Percentiles rank a stretch among this genome's conserved stretches.
Conservation (phyloP, 1,284 basidiomycete species). For the Cryptococcus hybrid region DNA sequence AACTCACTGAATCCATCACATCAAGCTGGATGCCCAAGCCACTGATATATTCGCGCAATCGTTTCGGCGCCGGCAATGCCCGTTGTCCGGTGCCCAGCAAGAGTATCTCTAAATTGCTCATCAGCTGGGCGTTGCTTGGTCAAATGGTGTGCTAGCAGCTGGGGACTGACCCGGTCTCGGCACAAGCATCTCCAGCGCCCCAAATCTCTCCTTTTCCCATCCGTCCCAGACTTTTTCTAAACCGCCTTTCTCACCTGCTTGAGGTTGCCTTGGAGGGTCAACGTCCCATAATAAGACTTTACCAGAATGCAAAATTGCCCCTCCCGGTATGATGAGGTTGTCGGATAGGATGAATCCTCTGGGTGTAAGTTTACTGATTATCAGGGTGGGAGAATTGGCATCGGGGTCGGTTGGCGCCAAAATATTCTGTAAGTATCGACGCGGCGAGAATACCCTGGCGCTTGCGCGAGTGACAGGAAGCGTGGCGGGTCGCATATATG, state of each 20-base stretch:
- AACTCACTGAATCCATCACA: conserved; percentile 84
- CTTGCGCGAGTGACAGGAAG: not conserved
- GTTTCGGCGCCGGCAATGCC: conserved; percentile 67
- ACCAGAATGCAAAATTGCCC: conserved; percentile 81
- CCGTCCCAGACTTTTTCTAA: conserved; percentile 48
- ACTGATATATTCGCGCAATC: conserved; percentile 67
- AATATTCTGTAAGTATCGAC: conserved; percentile 20
- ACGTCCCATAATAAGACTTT: conserved; percentile 89
- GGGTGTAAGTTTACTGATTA: conserved; percentile 39
- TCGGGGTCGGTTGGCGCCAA: conserved; percentile 19
- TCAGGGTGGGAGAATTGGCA: conserved; percentile 15
- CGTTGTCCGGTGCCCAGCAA: conserved; percentile 81
- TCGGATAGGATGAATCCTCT: conserved; percentile 51
- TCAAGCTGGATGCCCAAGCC: conserved; percentile 84
- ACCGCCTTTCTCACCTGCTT: conserved; percentile 19
- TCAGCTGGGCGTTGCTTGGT: not conserved
- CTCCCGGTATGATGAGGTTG: conserved; percentile 71
- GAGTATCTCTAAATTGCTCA: conserved; percentile 67
- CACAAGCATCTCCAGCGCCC: conserved; percentile 75
- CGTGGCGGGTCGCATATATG: no score
- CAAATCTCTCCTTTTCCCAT: conserved; percentile 72
- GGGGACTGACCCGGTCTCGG: conserved; percentile 76
- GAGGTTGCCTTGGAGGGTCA: conserved; percentile 57
- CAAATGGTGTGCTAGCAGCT: not conserved
- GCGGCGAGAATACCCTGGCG: not conserved